Evolutionary conservation across 805 yeast genomes (phyloP).

Genomic region (Lipomyces anomalus): DNA sequence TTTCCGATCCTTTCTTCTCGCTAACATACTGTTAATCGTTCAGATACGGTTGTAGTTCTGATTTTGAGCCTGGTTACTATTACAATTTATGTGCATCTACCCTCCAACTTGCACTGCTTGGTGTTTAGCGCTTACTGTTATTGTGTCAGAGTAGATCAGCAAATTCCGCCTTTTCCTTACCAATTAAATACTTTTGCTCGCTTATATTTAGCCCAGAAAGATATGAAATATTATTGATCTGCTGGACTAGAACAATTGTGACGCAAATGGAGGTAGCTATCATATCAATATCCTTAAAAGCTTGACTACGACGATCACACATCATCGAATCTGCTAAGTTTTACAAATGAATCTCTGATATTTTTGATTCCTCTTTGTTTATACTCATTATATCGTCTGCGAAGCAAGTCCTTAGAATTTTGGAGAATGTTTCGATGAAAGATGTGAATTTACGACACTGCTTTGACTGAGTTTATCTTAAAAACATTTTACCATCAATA

Average conservation of each 20-base stretch:
- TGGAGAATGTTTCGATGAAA: no score
- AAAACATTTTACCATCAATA: no score
- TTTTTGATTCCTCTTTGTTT: no score
- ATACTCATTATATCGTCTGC: no score
- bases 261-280: background rate
- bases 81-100: background rate
- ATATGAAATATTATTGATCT: background rate
- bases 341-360: no score
- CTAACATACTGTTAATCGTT: background rate
- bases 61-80: slow-evolving; percentile 2
- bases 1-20: background rate
- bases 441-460: no score
- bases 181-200: background rate
- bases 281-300: background rate
- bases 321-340: background rate
- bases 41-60: slow-evolving; percentile 1
- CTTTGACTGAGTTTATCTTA: no score
- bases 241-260: background rate
- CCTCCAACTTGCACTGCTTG: background rate
- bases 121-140: slow-evolving; percentile 2
- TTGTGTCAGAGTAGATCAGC: slow-evolving; percentile 2
- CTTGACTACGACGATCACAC: background rate
- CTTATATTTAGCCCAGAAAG: background rate
- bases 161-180: background rate
- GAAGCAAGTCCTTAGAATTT: no score